Percentiles rank a stretch among this genome's conserved stretches.
These are phyloP conservation scores for Hemisphaericaspora xylofermentans DNA, from an alignment of 1,139 yeast genomes.

Conservation along the genomic window DNA sequence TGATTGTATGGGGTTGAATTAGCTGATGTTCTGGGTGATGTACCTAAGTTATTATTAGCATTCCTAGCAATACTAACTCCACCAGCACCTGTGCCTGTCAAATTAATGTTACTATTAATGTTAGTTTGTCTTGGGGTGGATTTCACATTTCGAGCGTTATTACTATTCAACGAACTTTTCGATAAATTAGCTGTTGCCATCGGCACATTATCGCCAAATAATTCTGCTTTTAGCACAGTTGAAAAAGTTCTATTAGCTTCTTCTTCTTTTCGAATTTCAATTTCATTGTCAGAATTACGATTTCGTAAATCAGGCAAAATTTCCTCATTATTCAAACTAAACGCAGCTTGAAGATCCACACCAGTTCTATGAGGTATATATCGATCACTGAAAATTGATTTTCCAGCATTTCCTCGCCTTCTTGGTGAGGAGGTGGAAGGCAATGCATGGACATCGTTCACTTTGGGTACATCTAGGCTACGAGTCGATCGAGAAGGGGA, in stretches of 20 bases:
- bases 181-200: conserved; percentile 43
- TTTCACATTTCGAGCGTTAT: conserved; percentile 8
- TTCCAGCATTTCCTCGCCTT: conserved; percentile 38
- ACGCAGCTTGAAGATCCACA: conserved; percentile 84
- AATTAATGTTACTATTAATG: conserved; percentile 1
- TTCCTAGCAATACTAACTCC: neutral
- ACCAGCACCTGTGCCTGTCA: conserved; percentile 1
- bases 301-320: conserved; percentile 37
- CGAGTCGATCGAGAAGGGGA: conserved; percentile 45
- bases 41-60: conserved; percentile 15
- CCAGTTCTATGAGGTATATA: conserved; percentile 87
- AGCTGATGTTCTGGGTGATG: conserved; percentile 23
- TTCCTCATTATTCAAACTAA: conserved; percentile 58
- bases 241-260: conserved; percentile 89
- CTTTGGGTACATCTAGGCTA: conserved; percentile 32
- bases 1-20: conserved; percentile 9
- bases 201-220: conserved; percentile 85
- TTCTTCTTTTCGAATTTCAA: conserved; percentile 66
- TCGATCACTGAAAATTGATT: conserved; percentile 67
- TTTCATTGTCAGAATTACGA: conserved; percentile 50
- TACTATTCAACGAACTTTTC: conserved; percentile 3
- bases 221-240: conserved; percentile 80
- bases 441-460: conserved; percentile 23
- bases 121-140: conserved; percentile 7
- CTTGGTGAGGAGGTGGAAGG: conserved; percentile 42